These are phyloP conservation scores for Barnettozyma pratensis DNA, from an alignment of 805 yeast genomes.

Conservation along the genomic window DNA sequence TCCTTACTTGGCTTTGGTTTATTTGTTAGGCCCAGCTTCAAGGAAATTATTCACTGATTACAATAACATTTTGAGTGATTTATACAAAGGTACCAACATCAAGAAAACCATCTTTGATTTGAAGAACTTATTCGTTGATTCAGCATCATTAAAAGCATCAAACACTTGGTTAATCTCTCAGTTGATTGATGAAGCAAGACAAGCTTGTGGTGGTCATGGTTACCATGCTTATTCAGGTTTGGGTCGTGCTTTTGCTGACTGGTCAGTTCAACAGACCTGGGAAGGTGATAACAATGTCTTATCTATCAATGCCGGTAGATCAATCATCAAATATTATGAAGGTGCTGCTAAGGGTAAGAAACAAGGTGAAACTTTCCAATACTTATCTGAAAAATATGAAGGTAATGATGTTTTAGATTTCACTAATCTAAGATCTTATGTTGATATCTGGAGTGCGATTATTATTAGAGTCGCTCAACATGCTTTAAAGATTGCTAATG, in stretches of 20 bases:
- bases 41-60: slow-evolving; percentile 52
- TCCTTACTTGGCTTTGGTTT: slow-evolving; percentile 78
- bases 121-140: slow-evolving; percentile 75
- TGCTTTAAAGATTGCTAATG: slow-evolving; percentile 27
- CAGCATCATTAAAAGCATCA: slow-evolving; percentile 86
- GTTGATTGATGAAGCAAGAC: slow-evolving; percentile 84
- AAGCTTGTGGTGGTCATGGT: slow-evolving; percentile 95
- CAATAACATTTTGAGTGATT: slow-evolving; percentile 41
- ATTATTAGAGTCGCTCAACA: slow-evolving; percentile 29
- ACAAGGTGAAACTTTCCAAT: slow-evolving; percentile 25
- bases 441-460: slow-evolving; percentile 31
- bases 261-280: slow-evolving; percentile 99
- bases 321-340: slow-evolving; percentile 41
- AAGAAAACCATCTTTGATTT: slow-evolving; percentile 51
- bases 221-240: slow-evolving; percentile 90
- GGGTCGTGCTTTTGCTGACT: slow-evolving; percentile 83
- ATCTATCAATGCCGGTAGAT: slow-evolving; percentile 79
- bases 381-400: slow-evolving; percentile 27
- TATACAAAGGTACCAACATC: slow-evolving; percentile 47
- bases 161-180: slow-evolving; percentile 82
- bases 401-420: slow-evolving; percentile 22
- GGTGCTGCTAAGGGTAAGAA: slow-evolving; percentile 32
- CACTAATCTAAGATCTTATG: slow-evolving; percentile 14
- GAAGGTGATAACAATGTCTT: slow-evolving; percentile 93
- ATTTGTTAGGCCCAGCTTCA: slow-evolving; percentile 70